Evolutionary conservation across 169 alveolate species (phyloP).

Genomic region (Plasmodium vivax): DNA sequence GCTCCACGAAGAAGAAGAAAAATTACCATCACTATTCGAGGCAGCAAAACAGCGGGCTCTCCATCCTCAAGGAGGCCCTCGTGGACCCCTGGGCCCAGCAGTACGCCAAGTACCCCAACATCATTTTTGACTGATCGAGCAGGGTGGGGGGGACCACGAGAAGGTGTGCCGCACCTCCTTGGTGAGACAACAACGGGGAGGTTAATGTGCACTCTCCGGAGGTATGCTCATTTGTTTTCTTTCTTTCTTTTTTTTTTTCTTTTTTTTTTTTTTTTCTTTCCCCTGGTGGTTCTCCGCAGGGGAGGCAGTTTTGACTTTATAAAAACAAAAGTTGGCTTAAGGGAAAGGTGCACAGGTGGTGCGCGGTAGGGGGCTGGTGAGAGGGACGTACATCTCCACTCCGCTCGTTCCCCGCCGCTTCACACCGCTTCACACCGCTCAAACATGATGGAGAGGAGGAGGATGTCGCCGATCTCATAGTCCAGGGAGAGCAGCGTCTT

Average conservation of each 20-base stretch:
- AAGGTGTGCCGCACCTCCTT: neutral
- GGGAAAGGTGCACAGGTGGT: neutral
- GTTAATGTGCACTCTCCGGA: neutral
- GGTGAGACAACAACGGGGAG: neutral
- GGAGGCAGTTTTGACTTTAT: neutral
- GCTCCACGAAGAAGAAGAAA: conserved; percentile 31
- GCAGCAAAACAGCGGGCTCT: neutral
- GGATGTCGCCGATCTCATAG: conserved; percentile 68
- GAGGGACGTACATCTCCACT: neutral
- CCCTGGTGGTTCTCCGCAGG: neutral
- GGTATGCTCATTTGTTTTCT: too few species aligned
- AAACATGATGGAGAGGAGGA: conserved; percentile 39
- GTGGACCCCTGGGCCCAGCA: conserved; percentile 58
- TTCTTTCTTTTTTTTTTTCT: neutral
- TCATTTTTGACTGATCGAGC: conserved; percentile 15
- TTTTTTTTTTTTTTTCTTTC: neutral
- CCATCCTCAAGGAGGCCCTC: conserved; percentile 17
- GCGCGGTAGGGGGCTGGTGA: neutral
- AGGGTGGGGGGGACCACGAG: too few species aligned
- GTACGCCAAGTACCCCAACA: conserved; percentile 39
- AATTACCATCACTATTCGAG: conserved; percentile 4
- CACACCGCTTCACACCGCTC: neutral
- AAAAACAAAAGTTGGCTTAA: neutral
- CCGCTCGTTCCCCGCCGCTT: too few species aligned
- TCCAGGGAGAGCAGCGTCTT: conserved; percentile 56